Base-by-base conservation (phyloP, 164 flowering plant genomes). In the Sedum album region DNA sequence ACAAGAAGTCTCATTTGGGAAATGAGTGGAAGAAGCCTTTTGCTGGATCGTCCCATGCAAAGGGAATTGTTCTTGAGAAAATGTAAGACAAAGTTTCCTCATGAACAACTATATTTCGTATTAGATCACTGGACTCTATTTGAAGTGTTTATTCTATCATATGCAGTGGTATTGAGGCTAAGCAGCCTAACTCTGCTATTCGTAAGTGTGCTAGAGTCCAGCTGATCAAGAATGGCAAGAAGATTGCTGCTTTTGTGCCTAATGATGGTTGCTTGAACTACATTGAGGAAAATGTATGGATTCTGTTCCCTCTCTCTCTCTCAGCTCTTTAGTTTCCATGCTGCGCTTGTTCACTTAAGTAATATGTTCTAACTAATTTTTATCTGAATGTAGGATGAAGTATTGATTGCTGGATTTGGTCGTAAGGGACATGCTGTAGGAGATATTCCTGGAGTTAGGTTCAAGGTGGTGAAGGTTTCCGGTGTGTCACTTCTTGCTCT, bases 11-110 rank as follows among this genome's bases (percentile, higher is more conserved):
- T 5, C 83, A 88, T 66, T 88, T 87, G 74, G 96, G 92, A 0
- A 89, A 89, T 57, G 96, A 89, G 55, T 89, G 96, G 96, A 89
- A 89, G 82, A 89, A 89, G 70, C 92, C 96, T 28, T 89, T 89
- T 78, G 96, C 96, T 28, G 92, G 96, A 9, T 89, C 96, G 10
- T 89, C 96, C 26, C 96, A 89, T 66, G 96, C 96, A 1, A 89
- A 89, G 55, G 96, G 92, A 41, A 89, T 89, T 70, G 96, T 87
- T 44, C 88, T 89, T 38, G 95, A 89, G 75, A 89, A 89, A 78
- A 89, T 89, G 95, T 89, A 69, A 44, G 48, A 4, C 4, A 17
- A 11, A 0, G 15, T 17, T 44, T 44, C 15, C 48, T 15, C 15
- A 13, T 44, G 17, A 11, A 14, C 48, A 14, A 15, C 42, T 39